Conservation (phyloP, 2,329 filamentous ascomycete species). For the Colletotrichum noveboracense region DNA sequence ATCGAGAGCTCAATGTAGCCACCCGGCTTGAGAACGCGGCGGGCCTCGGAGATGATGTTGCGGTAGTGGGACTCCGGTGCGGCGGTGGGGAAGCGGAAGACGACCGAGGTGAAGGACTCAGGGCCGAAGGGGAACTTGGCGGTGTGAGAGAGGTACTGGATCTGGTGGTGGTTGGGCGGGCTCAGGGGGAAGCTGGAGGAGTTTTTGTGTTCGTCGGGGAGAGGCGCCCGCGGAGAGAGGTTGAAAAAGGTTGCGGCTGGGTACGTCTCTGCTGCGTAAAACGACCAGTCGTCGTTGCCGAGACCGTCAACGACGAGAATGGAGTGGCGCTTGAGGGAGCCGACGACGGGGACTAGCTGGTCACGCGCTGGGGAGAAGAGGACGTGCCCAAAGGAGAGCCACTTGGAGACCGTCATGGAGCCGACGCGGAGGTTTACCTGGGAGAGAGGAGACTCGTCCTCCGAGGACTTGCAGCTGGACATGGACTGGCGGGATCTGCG, state of each 20-base stretch:
- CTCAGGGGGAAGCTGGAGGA: conserved; percentile 57
- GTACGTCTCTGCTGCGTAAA: conserved; percentile 83
- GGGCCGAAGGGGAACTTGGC: conserved; percentile 77
- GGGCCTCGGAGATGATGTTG: conserved; percentile 75
- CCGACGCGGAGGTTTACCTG: conserved; percentile 80
- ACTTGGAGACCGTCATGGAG: conserved; percentile 86
- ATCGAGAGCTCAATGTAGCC: conserved; percentile 82
- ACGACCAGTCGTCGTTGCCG: conserved; percentile 89
- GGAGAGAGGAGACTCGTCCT: conserved; percentile 67
- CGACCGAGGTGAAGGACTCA: conserved; percentile 77
- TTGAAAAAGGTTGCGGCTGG: conserved; percentile 79
- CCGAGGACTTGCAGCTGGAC: conserved; percentile 51
- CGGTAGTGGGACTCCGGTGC: conserved; percentile 72
- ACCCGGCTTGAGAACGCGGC: conserved; percentile 77
- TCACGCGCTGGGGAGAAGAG: conserved; percentile 82
- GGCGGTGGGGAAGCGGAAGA: conserved; percentile 77
- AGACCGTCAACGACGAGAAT: conserved; percentile 83
- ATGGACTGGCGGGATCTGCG: conserved; percentile 44
- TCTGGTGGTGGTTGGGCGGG: conserved; percentile 76
- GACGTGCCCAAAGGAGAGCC: conserved; percentile 84
- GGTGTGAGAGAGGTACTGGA: conserved; percentile 67
- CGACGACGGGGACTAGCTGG: conserved; percentile 63
- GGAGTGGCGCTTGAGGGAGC: conserved; percentile 60
- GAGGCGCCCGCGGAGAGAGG: conserved; percentile 63
- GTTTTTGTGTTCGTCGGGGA: conserved; percentile 48